Base-by-base conservation (phyloP, 1,284 basidiomycete species). In the Porogramme epimiltina region DNA sequence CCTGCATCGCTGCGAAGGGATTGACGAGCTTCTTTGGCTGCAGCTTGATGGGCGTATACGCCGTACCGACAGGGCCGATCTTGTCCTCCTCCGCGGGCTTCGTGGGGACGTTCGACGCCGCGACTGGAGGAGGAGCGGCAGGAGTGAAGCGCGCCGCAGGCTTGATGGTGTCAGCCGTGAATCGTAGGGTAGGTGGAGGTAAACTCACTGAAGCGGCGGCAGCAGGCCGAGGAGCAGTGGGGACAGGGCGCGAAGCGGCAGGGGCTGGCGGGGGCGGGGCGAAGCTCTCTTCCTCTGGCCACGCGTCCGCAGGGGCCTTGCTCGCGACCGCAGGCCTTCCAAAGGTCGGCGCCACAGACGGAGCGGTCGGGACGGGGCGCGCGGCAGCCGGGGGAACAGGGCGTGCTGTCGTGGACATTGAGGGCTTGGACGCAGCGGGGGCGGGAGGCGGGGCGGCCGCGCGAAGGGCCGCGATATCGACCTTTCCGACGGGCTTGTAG, bases 11-110 rank as follows among this genome's bases (percentile, higher is more conserved):
- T 18, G 81, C 83, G 62, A 95, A 95, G 3, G 92, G 88, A 66
- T 93, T 95, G 57, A 77, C 87, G 39, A 97, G 79, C 69, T 88
- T 96, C 70, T 85, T 91, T 0, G 94, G 94, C n/a, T 84, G 77
- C 5, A 97, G 78, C 49, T 83, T 83, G 55, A 97, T 92, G 1
- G 95, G 94, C 1, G 86, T 90, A 69, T 95, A 97, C 2, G 87
- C 82, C 1, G 93, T 93, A 42, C 92, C 91, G 3, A 91, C 86
- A 2, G 89, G 89, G 1, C 77, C 88, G 61, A 94, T 94, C 15
- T 82, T 83, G 68, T 94, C 91, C 0, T 93, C 89, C 52, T 84
- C 82, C 0, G 75, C 70, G 18, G 90, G 89, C 62, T 91, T 92
- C 0, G 82, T 76, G 0, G 85, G 78, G 0, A 73, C 63, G 41